Evolutionary conservation across 495 filamentous ascomycete genomes (phyloP).

Genomic region (Aspergillus funiculosus): DNA sequence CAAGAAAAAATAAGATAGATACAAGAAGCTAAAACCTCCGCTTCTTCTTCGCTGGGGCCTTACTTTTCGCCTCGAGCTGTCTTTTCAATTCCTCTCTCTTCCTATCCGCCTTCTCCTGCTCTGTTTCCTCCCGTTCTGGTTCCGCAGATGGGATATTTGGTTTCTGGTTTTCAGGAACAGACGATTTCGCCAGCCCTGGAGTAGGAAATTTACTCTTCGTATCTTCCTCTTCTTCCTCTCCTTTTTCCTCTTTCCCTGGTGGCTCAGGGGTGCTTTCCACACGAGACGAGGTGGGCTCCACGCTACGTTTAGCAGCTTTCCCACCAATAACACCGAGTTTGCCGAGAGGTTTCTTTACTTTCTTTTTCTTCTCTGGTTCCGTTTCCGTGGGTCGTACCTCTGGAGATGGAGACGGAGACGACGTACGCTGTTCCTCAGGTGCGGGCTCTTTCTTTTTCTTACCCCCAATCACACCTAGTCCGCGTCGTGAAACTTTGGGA

Average conservation of each 20-base stretch:
- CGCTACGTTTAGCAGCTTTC: slow-evolving; percentile 17
- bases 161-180: slow-evolving; percentile 16
- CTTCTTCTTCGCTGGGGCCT: slow-evolving; percentile 61
- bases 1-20: slow-evolving; percentile 5
- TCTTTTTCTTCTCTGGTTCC: slow-evolving; percentile 13
- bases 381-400: slow-evolving; percentile 6
- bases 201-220: not conserved
- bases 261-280: not conserved
- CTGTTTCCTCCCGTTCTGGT: slow-evolving; percentile 31
- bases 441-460: slow-evolving; percentile 25
- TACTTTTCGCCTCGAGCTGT: slow-evolving; percentile 59
- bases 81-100: slow-evolving; percentile 59
- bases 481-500: slow-evolving; percentile 13
- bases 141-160: slow-evolving; percentile 16
- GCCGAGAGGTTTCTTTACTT: slow-evolving; percentile 23
- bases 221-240: not conserved
- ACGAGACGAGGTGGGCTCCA: slow-evolving; percentile 1
- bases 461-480: slow-evolving; percentile 36
- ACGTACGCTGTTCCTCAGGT: slow-evolving; percentile 1
- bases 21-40: slow-evolving; percentile 49
- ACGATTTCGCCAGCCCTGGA: not conserved
- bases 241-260: not conserved
- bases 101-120: slow-evolving; percentile 53
- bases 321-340: slow-evolving; percentile 39
- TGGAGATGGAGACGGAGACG: not conserved